These are phyloP conservation scores for Arbutus unedo DNA, from an alignment of 148 eudicot species.

Conservation along the genomic window DNA sequence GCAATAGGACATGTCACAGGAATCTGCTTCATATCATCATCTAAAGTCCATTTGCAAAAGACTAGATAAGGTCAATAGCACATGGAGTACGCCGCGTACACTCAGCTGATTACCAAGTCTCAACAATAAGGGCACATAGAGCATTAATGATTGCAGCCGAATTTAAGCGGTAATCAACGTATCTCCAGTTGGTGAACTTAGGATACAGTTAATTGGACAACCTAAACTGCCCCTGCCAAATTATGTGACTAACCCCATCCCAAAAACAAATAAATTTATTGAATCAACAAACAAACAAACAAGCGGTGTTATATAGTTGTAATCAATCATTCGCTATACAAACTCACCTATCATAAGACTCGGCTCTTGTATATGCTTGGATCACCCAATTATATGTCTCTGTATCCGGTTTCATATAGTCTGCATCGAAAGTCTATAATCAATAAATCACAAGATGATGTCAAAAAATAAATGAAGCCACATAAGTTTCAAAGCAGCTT, in stretches of 20 bases:
- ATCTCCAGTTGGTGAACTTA: neutral
- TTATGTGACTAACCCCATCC: neutral
- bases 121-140: neutral
- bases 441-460: slow-evolving; percentile 15
- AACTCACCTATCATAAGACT: slow-evolving; percentile 81
- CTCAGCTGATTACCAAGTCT: neutral
- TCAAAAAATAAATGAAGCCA: neutral
- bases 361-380: slow-evolving; percentile 98
- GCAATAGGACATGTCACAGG: neutral
- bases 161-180: neutral
- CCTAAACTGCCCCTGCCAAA: neutral
- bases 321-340: neutral
- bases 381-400: slow-evolving; percentile 98
- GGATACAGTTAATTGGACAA: neutral
- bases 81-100: neutral
- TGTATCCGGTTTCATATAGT: slow-evolving; percentile 88
- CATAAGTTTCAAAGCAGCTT: neutral
- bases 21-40: neutral
- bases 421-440: slow-evolving; percentile 46
- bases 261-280: too few species aligned
- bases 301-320: neutral
- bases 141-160: neutral
- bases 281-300: neutral
- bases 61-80: neutral
- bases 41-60: neutral